Evolutionary conservation across 768 basidiomycete species (phyloP).

Genomic region (Myochromella boudieri): DNA sequence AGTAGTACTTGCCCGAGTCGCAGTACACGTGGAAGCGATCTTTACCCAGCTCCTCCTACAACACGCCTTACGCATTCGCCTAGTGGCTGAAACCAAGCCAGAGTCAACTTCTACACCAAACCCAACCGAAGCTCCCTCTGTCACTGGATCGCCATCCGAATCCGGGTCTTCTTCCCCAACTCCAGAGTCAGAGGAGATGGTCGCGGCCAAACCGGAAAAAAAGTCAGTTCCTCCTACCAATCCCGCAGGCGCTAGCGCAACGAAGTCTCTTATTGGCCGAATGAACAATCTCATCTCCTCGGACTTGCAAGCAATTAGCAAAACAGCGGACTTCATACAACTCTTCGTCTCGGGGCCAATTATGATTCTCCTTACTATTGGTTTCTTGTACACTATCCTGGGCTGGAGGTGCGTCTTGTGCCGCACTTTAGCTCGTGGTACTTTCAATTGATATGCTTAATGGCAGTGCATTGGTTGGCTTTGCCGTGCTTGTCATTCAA

Average conservation of each 20-base stretch:
- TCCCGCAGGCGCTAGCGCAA: constrained; percentile 1
- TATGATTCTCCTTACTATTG: constrained; percentile 32
- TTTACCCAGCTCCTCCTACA: constrained; percentile 41
- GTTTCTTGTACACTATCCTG: constrained; percentile 44
- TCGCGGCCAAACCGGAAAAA: constrained; percentile 1
- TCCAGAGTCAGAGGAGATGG: constrained; percentile 3
- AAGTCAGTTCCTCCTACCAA: constrained; percentile 8
- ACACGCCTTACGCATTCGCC: constrained; percentile 56
- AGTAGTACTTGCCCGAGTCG: constrained; percentile 37
- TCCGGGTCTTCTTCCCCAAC: neutral
- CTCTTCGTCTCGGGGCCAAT: constrained; percentile 36
- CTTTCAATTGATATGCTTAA: neutral
- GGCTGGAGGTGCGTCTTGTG: constrained; percentile 38
- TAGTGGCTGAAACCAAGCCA: constrained; percentile 38
- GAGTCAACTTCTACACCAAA: constrained; percentile 8
- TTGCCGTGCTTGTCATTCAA: constrained; percentile 45
- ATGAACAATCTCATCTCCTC: constrained; percentile 76
- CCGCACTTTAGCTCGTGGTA: neutral
- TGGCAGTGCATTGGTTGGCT: constrained; percentile 53
- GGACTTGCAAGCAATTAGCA: constrained; percentile 42
- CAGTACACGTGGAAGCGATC: constrained; percentile 49
- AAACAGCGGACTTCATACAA: constrained; percentile 33
- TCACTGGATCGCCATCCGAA: neutral
- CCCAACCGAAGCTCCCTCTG: neutral
- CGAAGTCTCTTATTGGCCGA: constrained; percentile 54